Conservation (phyloP, 2,329 filamentous ascomycete species). For the Fusarium guadeloupense region DNA sequence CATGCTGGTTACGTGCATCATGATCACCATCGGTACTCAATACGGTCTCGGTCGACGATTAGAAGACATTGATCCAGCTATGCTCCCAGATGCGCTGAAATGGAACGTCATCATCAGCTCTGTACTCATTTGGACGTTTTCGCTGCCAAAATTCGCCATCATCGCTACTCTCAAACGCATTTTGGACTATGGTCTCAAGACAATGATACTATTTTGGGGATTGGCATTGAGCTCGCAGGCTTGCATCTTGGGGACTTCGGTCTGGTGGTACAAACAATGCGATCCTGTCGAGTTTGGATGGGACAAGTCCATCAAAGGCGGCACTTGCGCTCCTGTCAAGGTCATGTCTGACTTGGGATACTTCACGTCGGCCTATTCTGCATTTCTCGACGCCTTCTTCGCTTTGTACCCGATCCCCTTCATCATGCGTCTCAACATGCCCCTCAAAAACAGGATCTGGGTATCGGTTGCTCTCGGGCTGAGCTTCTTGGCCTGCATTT, state of each 20-base stretch:
- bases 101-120: slow-evolving; percentile 42
- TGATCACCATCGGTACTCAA: slow-evolving; percentile 35
- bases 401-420: slow-evolving; percentile 41
- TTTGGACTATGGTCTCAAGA: slow-evolving; percentile 40
- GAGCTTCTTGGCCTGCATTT: slow-evolving; percentile 34
- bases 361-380: slow-evolving; percentile 41
- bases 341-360: slow-evolving; percentile 39
- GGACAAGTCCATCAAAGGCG: slow-evolving; percentile 33
- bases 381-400: slow-evolving; percentile 43
- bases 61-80: not conserved
- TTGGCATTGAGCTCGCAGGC: slow-evolving; percentile 38
- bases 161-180: slow-evolving; percentile 43
- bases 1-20: slow-evolving; percentile 36
- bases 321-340: slow-evolving; percentile 27
- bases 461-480: slow-evolving; percentile 40
- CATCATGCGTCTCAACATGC: slow-evolving; percentile 42
- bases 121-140: slow-evolving; percentile 42
- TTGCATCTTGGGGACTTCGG: slow-evolving; percentile 36
- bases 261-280: slow-evolving; percentile 43
- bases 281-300: slow-evolving; percentile 37
- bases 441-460: slow-evolving; percentile 34
- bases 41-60: slow-evolving; percentile 39
- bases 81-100: slow-evolving; percentile 28
- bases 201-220: slow-evolving; percentile 37
- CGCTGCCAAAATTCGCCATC: slow-evolving; percentile 42